A percentile compares a stretch with the other conserved stretches of the same genome.
Conservation (phyloP, 495 filamentous ascomycete genomes). For the Hypoxylon fuscum region DNA sequence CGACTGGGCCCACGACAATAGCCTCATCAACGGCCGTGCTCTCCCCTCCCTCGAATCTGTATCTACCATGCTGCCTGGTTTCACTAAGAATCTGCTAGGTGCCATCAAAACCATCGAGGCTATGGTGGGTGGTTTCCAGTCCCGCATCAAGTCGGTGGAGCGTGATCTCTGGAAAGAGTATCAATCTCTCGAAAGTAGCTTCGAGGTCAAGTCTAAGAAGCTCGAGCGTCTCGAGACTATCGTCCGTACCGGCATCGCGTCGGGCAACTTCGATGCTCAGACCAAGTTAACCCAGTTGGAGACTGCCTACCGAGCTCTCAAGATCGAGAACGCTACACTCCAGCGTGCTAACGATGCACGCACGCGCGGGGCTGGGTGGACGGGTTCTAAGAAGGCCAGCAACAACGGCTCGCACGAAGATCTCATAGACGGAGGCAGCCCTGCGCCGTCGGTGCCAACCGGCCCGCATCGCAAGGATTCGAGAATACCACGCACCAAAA, state of each 20-base stretch:
- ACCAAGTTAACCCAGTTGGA: slow-evolving; percentile 74
- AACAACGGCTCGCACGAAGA: slow-evolving; percentile 41
- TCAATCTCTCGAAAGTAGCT: slow-evolving; percentile 80
- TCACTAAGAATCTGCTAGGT: slow-evolving; percentile 85
- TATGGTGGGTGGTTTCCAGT: slow-evolving; percentile 81
- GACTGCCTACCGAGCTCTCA: slow-evolving; percentile 81
- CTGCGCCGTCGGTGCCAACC: slow-evolving; percentile 59
- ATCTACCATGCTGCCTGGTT: slow-evolving; percentile 79
- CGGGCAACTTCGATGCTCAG: slow-evolving; percentile 56
- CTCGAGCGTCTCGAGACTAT: slow-evolving; percentile 87
- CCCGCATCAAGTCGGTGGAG: slow-evolving; percentile 82
- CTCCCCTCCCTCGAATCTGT: slow-evolving; percentile 84
- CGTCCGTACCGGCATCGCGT: slow-evolving; percentile 63
- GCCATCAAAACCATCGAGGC: slow-evolving; percentile 89
- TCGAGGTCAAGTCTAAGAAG: slow-evolving; percentile 80
- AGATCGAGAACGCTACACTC: slow-evolving; percentile 81
- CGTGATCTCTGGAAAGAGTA: slow-evolving; percentile 91
- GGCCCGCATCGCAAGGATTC: slow-evolving; percentile 54
- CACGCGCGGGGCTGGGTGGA: slow-evolving; percentile 44
- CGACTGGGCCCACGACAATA: slow-evolving; percentile 92
- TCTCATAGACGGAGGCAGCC: slow-evolving; percentile 49
- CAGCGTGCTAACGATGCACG: slow-evolving; percentile 62
- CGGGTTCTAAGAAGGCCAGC: slow-evolving; percentile 30
- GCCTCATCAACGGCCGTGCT: slow-evolving; percentile 83
- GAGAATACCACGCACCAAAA: slow-evolving; percentile 49